Conservation (phyloP, 495 filamentous ascomycete species). For the Penicillium goetzii region DNA sequence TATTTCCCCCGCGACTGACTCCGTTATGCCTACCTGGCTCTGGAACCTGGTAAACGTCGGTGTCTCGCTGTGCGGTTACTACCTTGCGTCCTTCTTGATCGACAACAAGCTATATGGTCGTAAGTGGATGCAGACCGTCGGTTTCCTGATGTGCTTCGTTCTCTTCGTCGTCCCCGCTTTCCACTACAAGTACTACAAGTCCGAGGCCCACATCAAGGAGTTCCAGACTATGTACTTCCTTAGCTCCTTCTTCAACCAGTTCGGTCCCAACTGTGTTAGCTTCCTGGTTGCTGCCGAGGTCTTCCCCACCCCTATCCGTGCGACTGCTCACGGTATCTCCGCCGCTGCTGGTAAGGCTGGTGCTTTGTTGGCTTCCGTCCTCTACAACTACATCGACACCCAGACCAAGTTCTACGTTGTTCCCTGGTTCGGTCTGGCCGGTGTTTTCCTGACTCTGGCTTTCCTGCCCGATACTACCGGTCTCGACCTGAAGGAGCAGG, state of each 20-base stretch:
- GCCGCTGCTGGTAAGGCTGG: constrained; percentile 83
- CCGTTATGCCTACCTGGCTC: constrained; percentile 82
- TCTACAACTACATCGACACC: constrained; percentile 86
- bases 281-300: constrained; percentile 93
- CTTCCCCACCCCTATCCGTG: constrained; percentile 86
- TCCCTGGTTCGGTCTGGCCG: constrained; percentile 86
- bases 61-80: constrained; percentile 83
- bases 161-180: constrained; percentile 86
- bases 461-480: constrained; percentile 94
- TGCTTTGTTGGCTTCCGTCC: constrained; percentile 77
- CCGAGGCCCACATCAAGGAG: constrained; percentile 62
- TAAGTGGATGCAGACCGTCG: constrained; percentile 89
- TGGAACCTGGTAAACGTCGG: constrained; percentile 87
- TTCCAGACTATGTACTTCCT: constrained; percentile 96
- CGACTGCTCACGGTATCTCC: constrained; percentile 87
- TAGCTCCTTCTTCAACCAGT: constrained; percentile 94
- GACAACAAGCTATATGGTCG: constrained; percentile 92
- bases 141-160: constrained; percentile 84
- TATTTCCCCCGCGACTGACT: constrained; percentile 62
- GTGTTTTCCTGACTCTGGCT: constrained; percentile 73
- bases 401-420: constrained; percentile 83
- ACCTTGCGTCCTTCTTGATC: constrained; percentile 76
- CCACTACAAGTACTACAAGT: constrained; percentile 77
- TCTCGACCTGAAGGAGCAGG: constrained; percentile 91
- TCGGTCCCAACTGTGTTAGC: constrained; percentile 88